Conservation (phyloP, 2,329 filamentous ascomycete species). For the Epichloe glyceriae region DNA sequence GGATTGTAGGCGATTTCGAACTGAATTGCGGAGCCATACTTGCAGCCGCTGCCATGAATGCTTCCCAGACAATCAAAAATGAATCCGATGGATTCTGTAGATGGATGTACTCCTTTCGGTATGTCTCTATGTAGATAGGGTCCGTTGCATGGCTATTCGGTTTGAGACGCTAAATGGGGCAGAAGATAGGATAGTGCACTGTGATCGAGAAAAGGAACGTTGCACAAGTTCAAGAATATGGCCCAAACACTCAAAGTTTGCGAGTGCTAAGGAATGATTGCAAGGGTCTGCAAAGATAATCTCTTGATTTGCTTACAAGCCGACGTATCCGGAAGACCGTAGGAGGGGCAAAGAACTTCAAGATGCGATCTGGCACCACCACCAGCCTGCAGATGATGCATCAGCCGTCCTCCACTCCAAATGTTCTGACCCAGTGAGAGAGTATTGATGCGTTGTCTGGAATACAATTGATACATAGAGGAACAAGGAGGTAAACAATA, state of each 20-base stretch:
- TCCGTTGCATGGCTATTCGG: background rate
- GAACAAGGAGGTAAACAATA: too few species aligned
- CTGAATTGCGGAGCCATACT: constrained; percentile 37
- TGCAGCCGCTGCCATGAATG: constrained; percentile 1
- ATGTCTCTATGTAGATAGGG: background rate
- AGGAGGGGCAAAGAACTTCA: background rate
- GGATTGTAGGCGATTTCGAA: constrained; percentile 70
- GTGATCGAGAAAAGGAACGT: background rate
- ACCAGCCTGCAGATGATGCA: background rate
- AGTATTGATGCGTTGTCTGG: background rate
- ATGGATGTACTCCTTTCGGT: background rate
- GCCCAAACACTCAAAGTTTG: too few species aligned
- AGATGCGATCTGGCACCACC: background rate
- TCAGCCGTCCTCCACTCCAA: background rate
- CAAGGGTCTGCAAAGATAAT: background rate
- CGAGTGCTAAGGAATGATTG: too few species aligned
- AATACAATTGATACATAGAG: too few species aligned
- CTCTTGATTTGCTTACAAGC: background rate
- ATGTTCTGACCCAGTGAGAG: background rate
- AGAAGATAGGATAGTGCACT: background rate
- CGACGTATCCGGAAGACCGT: background rate
- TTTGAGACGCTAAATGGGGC: background rate
- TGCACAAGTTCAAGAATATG: too few species aligned
- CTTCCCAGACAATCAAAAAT: background rate
- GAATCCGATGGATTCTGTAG: background rate